Conservation (phyloP, 2,329 filamentous ascomycete genomes). For the Diaporthe aspalathi region DNA sequence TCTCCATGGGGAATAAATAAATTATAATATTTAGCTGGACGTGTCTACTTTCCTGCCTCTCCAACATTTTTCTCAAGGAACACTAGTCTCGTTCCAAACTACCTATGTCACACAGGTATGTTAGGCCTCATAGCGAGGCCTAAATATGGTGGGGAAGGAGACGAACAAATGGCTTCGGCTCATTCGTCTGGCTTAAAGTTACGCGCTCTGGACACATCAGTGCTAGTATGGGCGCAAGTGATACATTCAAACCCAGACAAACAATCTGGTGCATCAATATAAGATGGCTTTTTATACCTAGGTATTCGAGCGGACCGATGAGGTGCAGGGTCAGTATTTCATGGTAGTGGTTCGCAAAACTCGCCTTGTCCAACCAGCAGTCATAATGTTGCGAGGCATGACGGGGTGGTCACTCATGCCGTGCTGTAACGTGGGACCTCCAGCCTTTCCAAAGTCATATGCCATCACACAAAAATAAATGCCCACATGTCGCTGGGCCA, state of each 20-base stretch:
- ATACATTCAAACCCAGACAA: too few species aligned
- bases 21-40: conserved; percentile 29
- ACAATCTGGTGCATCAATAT: neutral
- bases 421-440: too few species aligned
- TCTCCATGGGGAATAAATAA: conserved; percentile 18
- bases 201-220: neutral
- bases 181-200: neutral
- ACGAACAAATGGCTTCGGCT: neutral
- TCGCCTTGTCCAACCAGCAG: neutral
- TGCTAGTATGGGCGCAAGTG: neutral
- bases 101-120: neutral
- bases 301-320: neutral
- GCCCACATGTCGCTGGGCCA: neutral
- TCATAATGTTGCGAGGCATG: neutral
- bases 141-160: too few species aligned
- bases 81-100: neutral
- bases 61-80: neutral
- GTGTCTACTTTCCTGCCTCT: neutral
- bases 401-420: neutral
- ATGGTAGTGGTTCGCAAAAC: neutral
- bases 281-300: neutral
- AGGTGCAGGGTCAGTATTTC: neutral
- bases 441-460: neutral
- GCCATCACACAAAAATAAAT: neutral
- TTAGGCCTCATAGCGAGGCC: too few species aligned